Evolutionary conservation across 345 rosid species (phyloP), one percentile per base, ranked within the genome.

Genomic region (Ricinus communis): DNA sequence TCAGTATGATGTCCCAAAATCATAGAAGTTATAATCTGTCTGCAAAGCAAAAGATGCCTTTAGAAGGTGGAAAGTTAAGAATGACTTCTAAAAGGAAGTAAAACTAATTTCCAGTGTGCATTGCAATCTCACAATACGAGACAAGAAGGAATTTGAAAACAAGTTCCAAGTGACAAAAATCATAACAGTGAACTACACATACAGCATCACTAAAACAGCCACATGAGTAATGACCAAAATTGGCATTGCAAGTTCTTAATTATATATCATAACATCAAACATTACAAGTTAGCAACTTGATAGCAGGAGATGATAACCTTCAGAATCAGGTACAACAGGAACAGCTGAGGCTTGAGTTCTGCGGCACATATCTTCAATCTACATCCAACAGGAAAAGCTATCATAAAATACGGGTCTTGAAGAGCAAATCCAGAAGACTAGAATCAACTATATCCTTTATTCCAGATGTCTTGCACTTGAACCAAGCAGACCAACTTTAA

Each of bases 291-390:
- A 46, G 38, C 30, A 31, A 45, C 56, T 55, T 11, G 14, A 18
- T 9, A 45, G 49, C 10, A 7, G 28, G 50, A 47, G 19, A n/a
- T 47, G 43, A 62, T 63, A 66, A 94, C 99, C 99, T 92, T 86
- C 92, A 79, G 96, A 87, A 79, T 95, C 97, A 77, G 97, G 76
- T 76, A 92, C 76, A 65, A 95, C 86, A 56, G 99, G 99, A 78
- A 92, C 91, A 36, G 96, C 99, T 74, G 91, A 86, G 41, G 96
- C 84, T 77, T 72, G 85, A 65, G 85, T 88, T 76, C 79, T 86
- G 75, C 83, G 83, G 72, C 96, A 92, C 96, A 95, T 90, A 72
- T 79, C 82, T 83, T 89, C 99, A 71, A 95, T 95, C 99, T 92
- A 78, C 75, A 73, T 16, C 69, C 38, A 69, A 69, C 31, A 36